A percentile compares a stretch with the other conserved stretches of the same genome.
Evolutionary conservation across 495 filamentous ascomycete species (phyloP).

Genomic region (Pyrenopolyporus hunteri): DNA sequence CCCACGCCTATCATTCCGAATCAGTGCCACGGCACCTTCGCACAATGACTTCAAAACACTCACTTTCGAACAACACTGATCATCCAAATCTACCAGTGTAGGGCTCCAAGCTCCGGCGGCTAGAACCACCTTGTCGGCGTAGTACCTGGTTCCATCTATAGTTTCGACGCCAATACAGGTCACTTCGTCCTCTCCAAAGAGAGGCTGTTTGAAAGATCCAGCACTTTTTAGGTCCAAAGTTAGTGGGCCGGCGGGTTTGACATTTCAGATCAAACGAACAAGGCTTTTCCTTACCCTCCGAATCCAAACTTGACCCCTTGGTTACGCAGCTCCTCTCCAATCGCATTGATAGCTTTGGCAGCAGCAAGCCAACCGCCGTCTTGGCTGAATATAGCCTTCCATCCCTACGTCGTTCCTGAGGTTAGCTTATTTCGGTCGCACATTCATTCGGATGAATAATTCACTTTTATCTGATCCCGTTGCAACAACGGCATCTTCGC

Average conservation of each 20-base stretch:
- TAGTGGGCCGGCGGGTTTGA: background rate
- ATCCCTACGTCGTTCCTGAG: conserved; percentile 12
- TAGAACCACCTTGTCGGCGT: conserved; percentile 44
- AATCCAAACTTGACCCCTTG: conserved; percentile 35
- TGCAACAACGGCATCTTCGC: conserved; percentile 32
- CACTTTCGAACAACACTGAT: conserved; percentile 41
- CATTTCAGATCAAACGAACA: too few relatives aligned
- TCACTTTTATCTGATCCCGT: conserved; percentile 33
- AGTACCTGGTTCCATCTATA: conserved; percentile 42
- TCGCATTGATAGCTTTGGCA: conserved; percentile 33
- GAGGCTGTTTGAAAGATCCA: conserved; percentile 28
- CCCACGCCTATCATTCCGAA: conserved; percentile 48
- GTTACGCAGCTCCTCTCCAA: conserved; percentile 29
- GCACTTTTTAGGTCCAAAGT: conserved; percentile 6
- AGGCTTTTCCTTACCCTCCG: conserved; percentile 19
- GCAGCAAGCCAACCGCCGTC: conserved; percentile 40
- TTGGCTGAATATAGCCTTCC: conserved; percentile 38
- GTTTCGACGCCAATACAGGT: conserved; percentile 44
- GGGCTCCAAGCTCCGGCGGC: conserved; percentile 48
- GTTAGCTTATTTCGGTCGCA: background rate
- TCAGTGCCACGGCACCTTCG: conserved; percentile 2
- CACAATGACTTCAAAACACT: background rate
- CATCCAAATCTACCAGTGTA: conserved; percentile 43
- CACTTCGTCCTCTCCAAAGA: conserved; percentile 22
- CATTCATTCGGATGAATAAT: background rate